A percentile compares a stretch with the other conserved stretches of the same genome.
Conservation (phyloP, 1,284 basidiomycete species). For the Microstroma glucosiphilum region DNA sequence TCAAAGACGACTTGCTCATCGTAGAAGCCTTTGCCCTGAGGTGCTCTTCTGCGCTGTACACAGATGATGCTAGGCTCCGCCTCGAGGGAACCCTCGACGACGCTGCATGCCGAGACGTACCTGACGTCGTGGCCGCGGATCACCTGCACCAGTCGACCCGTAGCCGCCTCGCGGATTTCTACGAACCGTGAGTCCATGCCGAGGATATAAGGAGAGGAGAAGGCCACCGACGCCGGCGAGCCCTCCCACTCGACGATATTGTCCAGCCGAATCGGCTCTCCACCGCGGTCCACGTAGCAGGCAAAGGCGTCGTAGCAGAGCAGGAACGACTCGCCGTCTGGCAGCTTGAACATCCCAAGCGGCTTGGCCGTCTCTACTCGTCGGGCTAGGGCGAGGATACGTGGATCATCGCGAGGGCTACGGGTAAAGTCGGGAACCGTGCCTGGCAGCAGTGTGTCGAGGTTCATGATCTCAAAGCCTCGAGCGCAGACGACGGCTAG, state of each 20-base stretch:
- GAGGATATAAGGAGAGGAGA: constrained; percentile 80
- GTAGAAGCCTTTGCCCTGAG: not conserved
- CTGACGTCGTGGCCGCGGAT: constrained; percentile 73
- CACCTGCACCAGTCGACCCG: constrained; percentile 80
- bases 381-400: constrained; percentile 66
- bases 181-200: constrained; percentile 87
- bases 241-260: constrained; percentile 92
- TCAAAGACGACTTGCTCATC: constrained; percentile 1
- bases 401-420: constrained; percentile 62
- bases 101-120: constrained; percentile 58
- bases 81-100: constrained; percentile 5
- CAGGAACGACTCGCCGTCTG: constrained; percentile 66
- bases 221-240: constrained; percentile 61
- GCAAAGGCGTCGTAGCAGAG: constrained; percentile 85
- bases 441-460: constrained; percentile 69
- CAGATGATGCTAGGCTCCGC: not conserved
- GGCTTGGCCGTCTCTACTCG: constrained; percentile 72
- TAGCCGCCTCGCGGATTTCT: constrained; percentile 79
- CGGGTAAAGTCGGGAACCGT: constrained; percentile 65
- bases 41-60: not conserved
- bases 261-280: constrained; percentile 55
- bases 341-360: constrained; percentile 78
- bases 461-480: constrained; percentile 88
- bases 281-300: constrained; percentile 57
- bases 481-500: constrained; percentile 85